Percentiles rank a stretch among this genome's conserved stretches.
Conservation (phyloP, 148 eudicot species). For the Chenopodium berlandieri region DNA sequence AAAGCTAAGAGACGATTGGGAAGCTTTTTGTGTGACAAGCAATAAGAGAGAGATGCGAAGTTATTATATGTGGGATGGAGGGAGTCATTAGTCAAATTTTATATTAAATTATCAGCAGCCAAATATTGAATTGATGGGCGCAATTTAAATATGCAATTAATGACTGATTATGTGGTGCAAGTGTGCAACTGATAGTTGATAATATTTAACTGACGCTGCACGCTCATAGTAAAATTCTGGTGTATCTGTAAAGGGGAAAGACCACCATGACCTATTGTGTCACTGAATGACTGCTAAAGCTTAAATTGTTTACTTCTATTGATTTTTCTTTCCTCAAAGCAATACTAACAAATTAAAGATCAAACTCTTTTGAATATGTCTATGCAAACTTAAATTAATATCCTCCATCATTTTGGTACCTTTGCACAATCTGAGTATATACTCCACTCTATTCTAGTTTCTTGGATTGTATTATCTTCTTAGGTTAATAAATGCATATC, state of each 20-base stretch:
- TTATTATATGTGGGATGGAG: too few relatives aligned
- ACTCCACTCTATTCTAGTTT: background rate
- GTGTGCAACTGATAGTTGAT: background rate
- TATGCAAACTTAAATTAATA: background rate
- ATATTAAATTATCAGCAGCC: too few relatives aligned
- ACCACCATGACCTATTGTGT: background rate
- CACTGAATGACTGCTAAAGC: background rate
- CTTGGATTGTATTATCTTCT: background rate
- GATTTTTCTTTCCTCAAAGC: background rate
- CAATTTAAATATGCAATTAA: background rate
- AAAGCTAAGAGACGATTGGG: too few relatives aligned
- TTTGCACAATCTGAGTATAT: background rate
- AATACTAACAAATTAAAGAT: background rate
- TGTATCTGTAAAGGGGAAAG: background rate
- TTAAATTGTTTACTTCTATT: background rate
- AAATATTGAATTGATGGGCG: background rate
- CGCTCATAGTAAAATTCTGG: background rate
- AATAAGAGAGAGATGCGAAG: too few relatives aligned
- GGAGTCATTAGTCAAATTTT: background rate
- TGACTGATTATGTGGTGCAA: background rate
- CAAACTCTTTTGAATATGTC: background rate
- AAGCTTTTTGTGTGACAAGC: too few relatives aligned
- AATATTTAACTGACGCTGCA: background rate
- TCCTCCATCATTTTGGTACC: background rate
- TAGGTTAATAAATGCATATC: background rate